These are phyloP conservation scores for Monosporozyma aquatica DNA, from an alignment of 805 yeast species.

Conservation along the genomic window DNA sequence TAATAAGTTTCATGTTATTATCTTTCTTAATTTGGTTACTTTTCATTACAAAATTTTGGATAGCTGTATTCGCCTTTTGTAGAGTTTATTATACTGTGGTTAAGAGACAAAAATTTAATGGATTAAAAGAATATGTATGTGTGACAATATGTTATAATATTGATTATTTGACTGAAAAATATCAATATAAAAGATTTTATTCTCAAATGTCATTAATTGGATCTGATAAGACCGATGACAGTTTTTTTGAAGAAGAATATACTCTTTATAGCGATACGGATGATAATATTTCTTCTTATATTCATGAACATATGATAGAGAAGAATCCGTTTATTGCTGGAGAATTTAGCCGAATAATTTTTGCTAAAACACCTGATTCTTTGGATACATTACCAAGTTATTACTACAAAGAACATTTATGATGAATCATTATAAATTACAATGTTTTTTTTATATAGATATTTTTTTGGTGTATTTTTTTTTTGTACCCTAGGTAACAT, in stretches of 20 bases:
- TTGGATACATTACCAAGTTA: constrained; percentile 11
- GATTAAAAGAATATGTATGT: constrained; percentile 56
- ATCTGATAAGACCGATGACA: background rate
- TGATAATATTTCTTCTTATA: too few relatives aligned
- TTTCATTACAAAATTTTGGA: constrained; percentile 46
- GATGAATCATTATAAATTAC: background rate
- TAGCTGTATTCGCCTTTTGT: constrained; percentile 44
- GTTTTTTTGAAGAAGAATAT: background rate
- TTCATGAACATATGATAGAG: background rate
- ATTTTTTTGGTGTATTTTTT: background rate
- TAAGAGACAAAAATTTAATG: constrained; percentile 30
- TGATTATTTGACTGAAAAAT: constrained; percentile 33
- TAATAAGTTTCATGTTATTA: constrained; percentile 62
- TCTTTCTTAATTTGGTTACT: constrained; percentile 68
- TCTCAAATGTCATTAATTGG: constrained; percentile 6
- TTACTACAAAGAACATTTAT: constrained; percentile 4
- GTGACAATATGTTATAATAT: constrained; percentile 49
- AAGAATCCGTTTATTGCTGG: background rate
- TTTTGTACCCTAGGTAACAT: background rate
- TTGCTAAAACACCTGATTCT: constrained; percentile 7
- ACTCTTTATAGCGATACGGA: background rate
- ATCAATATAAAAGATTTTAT: constrained; percentile 10
- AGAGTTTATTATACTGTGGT: constrained; percentile 43
- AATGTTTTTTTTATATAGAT: background rate
- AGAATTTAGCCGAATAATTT: constrained; percentile 6